Conservation (phyloP, 495 filamentous ascomycete genomes). For the Lineolata rhizophorae region DNA sequence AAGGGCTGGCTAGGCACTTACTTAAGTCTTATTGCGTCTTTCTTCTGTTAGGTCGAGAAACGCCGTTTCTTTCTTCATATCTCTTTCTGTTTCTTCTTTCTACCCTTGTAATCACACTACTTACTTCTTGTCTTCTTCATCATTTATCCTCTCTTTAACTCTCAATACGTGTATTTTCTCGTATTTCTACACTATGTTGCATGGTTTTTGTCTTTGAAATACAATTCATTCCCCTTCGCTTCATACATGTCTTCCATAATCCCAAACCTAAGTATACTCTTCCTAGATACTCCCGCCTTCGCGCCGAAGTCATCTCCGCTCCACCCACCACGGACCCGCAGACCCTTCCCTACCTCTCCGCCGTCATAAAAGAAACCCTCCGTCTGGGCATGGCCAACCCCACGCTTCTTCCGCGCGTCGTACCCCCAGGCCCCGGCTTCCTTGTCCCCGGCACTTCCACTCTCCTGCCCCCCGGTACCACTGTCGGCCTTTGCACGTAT, state of each 20-base stretch:
- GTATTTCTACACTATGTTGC: too few species aligned
- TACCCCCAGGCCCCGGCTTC: conserved; percentile 21
- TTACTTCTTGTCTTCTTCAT: too few species aligned
- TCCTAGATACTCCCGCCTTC: conserved; percentile 20
- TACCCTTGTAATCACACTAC: too few species aligned
- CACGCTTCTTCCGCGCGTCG: conserved; percentile 24
- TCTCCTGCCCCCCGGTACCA: conserved; percentile 2
- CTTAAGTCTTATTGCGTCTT: background rate
- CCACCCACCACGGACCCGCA: conserved; percentile 12
- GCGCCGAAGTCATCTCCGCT: conserved; percentile 14
- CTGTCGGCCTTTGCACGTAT: background rate
- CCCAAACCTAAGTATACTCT: conserved; percentile 1
- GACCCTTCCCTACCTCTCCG: conserved; percentile 20
- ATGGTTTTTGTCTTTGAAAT: too few species aligned
- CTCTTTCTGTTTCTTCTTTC: too few species aligned
- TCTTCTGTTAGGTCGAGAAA: too few species aligned
- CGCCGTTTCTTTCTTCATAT: too few species aligned
- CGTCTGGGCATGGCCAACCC: conserved; percentile 28
- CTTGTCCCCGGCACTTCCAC: background rate
- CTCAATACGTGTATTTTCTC: too few species aligned
- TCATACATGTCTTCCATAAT: conserved; percentile 1
- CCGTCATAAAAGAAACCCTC: conserved; percentile 23
- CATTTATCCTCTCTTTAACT: too few species aligned
- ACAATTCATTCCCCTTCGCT: background rate
- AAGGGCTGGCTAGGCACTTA: conserved; percentile 1